Base-by-base conservation (phyloP, 1,139 yeast species). In the Kodamaea anthophila region DNA sequence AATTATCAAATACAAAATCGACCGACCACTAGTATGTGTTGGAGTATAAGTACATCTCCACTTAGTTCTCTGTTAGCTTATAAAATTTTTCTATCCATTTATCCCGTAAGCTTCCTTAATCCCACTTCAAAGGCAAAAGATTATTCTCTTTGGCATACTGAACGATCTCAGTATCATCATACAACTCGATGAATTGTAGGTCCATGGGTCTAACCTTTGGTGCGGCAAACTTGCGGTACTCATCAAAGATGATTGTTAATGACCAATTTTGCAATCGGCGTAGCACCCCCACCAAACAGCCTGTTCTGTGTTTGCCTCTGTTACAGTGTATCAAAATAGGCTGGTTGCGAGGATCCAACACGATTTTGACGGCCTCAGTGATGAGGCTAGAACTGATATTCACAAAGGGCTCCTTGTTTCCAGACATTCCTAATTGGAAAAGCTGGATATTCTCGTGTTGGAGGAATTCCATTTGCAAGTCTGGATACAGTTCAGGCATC, bases 151-250 rank as follows among this genome's bases (percentile, higher is more conserved):
- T 43, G 3, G 88, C 87, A 42, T 60, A 66, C 23, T 65, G 47
- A 16, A 65, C 65, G 10, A 84, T 72, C 33, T 74, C 79, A 3
- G 60, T 49, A 35, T 78, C 86, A 44, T 85, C 79, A 51, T 83
- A 88, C 64, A 85, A 65, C 53, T 91, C 97, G 38, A 91, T 91
- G 50, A 88, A 82, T 51, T 91, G 96, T 53, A 87, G 95, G 57
- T 91, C 98, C 65, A 91, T 67, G 8, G 96, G 94, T 41, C 98
- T 65, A 34, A 87, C 94, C 58, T 91, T 91, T 6, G 98, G 98
- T 33, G 84, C 84, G 5, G 97, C 94, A 61, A 86, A 91, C 47
- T 91, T 71, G 36, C 97, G 64, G 55, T 91, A 91, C 51, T 91
- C 98, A 46, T 91, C 97, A 49, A 91, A 86, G 12, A 88, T 91